Evolutionary conservation across 108 stramenopile genomes (phyloP).

Genomic region (Fragilaria crotonensis): DNA sequence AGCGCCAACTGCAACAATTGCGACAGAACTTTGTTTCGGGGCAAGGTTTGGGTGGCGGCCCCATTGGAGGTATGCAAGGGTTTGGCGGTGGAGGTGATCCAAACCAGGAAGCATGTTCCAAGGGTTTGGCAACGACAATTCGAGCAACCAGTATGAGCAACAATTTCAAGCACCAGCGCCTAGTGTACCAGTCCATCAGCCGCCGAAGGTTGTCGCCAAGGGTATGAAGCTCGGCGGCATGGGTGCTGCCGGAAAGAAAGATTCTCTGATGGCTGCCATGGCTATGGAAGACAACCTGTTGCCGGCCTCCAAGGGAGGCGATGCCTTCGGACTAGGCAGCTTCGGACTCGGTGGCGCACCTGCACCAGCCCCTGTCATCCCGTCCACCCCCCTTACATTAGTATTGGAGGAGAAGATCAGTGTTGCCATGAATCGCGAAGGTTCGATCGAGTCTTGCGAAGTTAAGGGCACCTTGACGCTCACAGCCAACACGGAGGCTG

Average conservation of each 20-base stretch:
- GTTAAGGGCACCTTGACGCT: conserved; percentile 95
- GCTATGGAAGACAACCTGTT: conserved; percentile 93
- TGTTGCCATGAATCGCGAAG: conserved; percentile 89
- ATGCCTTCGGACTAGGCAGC: conserved; percentile 13
- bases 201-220: conserved; percentile 76
- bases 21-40: conserved; percentile 66
- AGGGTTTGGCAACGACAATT: conserved; percentile 27
- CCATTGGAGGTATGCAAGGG: conserved; percentile 67
- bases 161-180: conserved; percentile 25
- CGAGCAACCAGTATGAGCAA: conserved; percentile 35
- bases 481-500: conserved; percentile 94
- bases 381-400: conserved; percentile 85
- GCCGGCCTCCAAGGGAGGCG: conserved; percentile 38
- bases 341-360: conserved; percentile 45
- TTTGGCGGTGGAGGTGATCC: conserved; percentile 48
- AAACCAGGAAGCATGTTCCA: conserved; percentile 17
- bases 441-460: conserved; percentile 85
- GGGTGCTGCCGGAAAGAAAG: conserved; percentile 64
- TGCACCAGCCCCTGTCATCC: conserved; percentile 44
- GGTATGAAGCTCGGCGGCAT: conserved; percentile 91
- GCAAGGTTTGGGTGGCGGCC: conserved; percentile 28
- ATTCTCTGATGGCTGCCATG: conserved; percentile 90
- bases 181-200: conserved; percentile 28
- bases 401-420: conserved; percentile 88
- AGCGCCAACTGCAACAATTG: conserved; percentile 69